phyloP scores from a whole-genome alignment of 2,329 filamentous ascomycete species.

The Neospermospora avenae region DNA sequence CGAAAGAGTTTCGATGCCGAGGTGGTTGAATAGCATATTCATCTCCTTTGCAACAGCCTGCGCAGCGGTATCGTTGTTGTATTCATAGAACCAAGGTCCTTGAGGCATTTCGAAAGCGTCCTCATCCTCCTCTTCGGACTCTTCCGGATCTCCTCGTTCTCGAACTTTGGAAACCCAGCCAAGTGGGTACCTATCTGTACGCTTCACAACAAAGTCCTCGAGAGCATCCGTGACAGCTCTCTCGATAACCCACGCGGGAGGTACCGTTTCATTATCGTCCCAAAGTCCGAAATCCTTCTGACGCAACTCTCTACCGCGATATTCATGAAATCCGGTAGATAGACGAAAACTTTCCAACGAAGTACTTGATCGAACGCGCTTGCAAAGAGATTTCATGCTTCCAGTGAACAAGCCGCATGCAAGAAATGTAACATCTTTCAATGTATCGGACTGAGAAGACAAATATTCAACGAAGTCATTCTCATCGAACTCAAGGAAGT shows the following conservation, averaged over 20 bases:
- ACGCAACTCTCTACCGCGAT: not conserved
- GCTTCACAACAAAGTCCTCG: not conserved
- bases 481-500: not conserved
- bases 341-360: not conserved
- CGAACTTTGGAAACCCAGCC: not conserved
- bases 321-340: not conserved
- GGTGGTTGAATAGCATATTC: not conserved
- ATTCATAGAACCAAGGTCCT: not conserved
- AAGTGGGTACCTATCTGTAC: not conserved
- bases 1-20: not conserved
- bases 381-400: constrained; percentile 1
- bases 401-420: not conserved
- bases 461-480: not conserved
- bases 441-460: not conserved
- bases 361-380: not conserved
- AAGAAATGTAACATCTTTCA: not conserved
- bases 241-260: not conserved
- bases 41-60: not conserved
- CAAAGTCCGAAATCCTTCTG: not conserved
- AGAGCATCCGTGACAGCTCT: not conserved
- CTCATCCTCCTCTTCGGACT: not conserved
- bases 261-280: not conserved
- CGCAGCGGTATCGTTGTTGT: not conserved
- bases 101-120: not conserved
- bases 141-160: not conserved